phyloP scores from a whole-genome alignment of 2,329 filamentous ascomycete genomes.

The Aspergillus sp. region DNA sequence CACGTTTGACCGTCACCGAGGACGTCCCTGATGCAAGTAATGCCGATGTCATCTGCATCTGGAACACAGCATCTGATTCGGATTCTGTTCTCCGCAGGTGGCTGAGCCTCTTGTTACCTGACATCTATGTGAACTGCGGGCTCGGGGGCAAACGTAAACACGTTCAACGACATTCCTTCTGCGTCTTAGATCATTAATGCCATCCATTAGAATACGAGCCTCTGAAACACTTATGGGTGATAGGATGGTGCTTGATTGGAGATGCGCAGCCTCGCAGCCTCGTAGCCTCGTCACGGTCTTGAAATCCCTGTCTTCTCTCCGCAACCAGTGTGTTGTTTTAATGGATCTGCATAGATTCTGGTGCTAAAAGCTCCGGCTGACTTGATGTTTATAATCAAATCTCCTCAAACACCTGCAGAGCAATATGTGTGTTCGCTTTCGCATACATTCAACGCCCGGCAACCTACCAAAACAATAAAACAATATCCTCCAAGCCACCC shows the following conservation, averaged over 20 bases:
- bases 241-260: background rate
- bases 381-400: background rate
- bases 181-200: background rate
- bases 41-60: no score
- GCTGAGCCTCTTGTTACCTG: background rate
- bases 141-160: no score
- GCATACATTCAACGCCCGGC: background rate
- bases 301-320: no score
- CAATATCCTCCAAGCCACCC: background rate
- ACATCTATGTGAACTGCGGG: background rate
- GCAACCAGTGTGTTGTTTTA: no score
- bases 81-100: background rate
- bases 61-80: no score
- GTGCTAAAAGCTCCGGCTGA: background rate
- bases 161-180: background rate
- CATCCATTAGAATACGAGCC: background rate
- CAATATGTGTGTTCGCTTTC: background rate
- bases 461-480: background rate
- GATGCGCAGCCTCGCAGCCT: background rate
- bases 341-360: background rate
- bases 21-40: no score
- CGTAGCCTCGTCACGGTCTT: no score
- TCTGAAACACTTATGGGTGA: background rate
- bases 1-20: no score
- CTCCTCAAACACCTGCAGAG: background rate